Base-by-base conservation (phyloP, 495 filamentous ascomycete species). In the Penicillium pulvis region DNA sequence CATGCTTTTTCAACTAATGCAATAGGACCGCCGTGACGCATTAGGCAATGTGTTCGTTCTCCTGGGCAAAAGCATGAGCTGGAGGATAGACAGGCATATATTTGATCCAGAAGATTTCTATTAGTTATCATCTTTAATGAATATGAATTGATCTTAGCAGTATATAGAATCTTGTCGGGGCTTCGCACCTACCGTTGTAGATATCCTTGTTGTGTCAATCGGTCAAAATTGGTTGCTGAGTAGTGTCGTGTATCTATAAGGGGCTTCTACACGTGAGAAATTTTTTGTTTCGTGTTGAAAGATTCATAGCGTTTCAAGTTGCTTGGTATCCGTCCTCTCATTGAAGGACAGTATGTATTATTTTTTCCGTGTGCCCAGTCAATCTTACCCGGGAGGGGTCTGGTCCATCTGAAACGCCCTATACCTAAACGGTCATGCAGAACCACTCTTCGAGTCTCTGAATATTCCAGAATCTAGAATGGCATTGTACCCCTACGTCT, bases 321-420 rank as follows among this genome's bases (percentile, higher is more conserved):
- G n/a, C 19, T 24, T 1, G 4, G 12, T 24, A 24, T 11, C 6
- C 12, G 43, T 24, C 17, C 1, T 46, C 55, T 58, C 41, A 64
- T 64, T 67, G 60, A 65, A 56, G 59, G 59, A 65, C 31, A 48
- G 57, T 59, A n/a, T 55, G 10, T 12, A 24, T 20, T 14, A 24
- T 46, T 51, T 36, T 14, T 59, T 55, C 53, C 52, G 45, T 17
- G 26, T 17, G 2, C 14, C 48, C 39, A 47, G 24, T 8, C 16
- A 62, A 62, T 53, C 36, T 54, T 58, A 53, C 36, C 57, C 23
- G 11, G 11, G 49, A 58, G 60, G 58, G 60, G 53, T 46, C 28
- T 51, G 23, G 53, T 56, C 45, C 59, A 57, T 33, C 59, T 68
- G 65, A 68, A 68, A 68, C 65, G 51, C 51, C 41, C 46, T 51